Evolutionary conservation across 306 rosid species (phyloP).

Genomic region (Betula pendula): DNA sequence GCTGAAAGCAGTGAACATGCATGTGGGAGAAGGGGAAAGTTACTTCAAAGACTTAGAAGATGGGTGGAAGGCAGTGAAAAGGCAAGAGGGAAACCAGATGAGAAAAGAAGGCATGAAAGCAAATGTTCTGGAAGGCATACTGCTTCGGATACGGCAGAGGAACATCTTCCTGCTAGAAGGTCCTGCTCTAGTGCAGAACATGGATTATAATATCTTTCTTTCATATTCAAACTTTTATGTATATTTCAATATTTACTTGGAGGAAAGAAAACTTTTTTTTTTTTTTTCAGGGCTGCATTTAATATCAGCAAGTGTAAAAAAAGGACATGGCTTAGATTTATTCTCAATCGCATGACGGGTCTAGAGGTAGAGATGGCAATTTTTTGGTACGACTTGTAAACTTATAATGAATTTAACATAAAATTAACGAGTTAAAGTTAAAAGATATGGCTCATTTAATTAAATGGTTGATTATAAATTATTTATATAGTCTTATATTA

Average conservation of each 20-base stretch:
- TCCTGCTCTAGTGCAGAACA: constrained; percentile 53
- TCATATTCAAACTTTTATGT: neutral
- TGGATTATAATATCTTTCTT: neutral
- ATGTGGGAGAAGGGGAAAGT: constrained; percentile 39
- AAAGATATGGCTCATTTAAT: no score
- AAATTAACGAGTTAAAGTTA: no score
- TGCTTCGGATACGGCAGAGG: constrained; percentile 32
- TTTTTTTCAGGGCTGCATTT: neutral
- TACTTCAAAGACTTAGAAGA: constrained; percentile 45
- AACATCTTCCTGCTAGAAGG: constrained; percentile 36
- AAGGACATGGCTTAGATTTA: neutral
- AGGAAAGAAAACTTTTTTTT: neutral
- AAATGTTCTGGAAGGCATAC: constrained; percentile 33
- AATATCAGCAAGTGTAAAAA: neutral
- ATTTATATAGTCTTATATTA: no score
- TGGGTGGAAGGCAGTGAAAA: constrained; percentile 65
- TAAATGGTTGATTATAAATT: no score
- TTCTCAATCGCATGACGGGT: neutral
- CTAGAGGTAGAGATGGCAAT: no score
- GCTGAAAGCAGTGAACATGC: constrained; percentile 21
- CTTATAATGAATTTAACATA: no score
- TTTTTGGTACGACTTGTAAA: no score
- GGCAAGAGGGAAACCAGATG: constrained; percentile 43
- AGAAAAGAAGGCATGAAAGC: constrained; percentile 33
- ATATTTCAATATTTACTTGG: neutral